Conservation (phyloP, 768 basidiomycete genomes). For the Rhodotorula diobovata region DNA sequence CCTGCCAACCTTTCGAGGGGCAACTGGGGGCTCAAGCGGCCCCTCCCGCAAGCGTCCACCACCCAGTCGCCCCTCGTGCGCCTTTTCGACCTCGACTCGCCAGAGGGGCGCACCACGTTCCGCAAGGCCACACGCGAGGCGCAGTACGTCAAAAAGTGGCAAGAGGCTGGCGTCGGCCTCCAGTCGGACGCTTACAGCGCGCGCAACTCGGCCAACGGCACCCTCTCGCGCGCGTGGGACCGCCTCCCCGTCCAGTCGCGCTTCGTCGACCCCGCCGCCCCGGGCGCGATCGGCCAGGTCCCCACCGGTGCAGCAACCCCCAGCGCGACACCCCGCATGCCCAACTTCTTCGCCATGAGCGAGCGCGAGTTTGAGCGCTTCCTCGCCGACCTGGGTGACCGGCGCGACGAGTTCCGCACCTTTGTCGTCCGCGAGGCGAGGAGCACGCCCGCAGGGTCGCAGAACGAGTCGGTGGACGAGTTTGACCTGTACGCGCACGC, state of each 20-base stretch:
- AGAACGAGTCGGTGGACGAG: neutral
- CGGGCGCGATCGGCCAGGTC: slow-evolving; percentile 1
- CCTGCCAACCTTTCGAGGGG: slow-evolving; percentile 68
- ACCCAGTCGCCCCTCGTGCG: slow-evolving; percentile 32
- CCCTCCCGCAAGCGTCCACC: slow-evolving; percentile 59
- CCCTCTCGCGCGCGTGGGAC: neutral
- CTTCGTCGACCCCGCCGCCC: slow-evolving; percentile 10
- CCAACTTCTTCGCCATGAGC: slow-evolving; percentile 34
- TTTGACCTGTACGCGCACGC: slow-evolving; percentile 32
- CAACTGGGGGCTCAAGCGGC: slow-evolving; percentile 80
- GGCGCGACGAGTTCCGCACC: slow-evolving; percentile 17
- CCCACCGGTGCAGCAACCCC: neutral
- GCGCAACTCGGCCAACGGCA: neutral
- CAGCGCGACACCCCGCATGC: neutral
- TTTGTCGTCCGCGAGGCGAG: slow-evolving; percentile 22
- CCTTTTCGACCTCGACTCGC: slow-evolving; percentile 30
- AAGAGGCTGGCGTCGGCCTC: slow-evolving; percentile 25
- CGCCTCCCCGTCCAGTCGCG: slow-evolving; percentile 17
- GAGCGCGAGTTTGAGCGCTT: slow-evolving; percentile 29
- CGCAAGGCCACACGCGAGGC: slow-evolving; percentile 32
- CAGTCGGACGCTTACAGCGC: neutral
- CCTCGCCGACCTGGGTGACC: slow-evolving; percentile 15
- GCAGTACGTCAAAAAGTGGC: slow-evolving; percentile 24
- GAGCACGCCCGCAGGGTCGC: neutral
- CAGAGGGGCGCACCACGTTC: slow-evolving; percentile 30